Evolutionary conservation across 176 grass and related monocot species (phyloP).

Genomic region (Typha latifolia): DNA sequence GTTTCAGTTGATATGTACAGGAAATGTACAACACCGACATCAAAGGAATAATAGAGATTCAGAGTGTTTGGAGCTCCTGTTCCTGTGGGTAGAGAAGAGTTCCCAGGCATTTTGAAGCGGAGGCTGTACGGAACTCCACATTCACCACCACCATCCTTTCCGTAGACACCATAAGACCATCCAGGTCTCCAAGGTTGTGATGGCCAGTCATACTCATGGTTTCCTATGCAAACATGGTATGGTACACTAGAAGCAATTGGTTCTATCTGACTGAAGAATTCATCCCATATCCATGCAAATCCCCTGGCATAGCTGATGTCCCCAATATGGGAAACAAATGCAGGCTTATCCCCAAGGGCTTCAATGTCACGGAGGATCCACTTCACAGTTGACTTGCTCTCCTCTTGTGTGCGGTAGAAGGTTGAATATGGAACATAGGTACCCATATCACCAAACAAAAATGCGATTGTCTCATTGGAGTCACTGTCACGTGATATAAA

Average conservation of each 20-base stretch:
- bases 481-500: conserved; percentile 77
- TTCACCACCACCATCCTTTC: conserved; percentile 81
- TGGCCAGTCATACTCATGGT: conserved; percentile 97
- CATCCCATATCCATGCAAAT: conserved; percentile 89
- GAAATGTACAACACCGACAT: conserved; percentile 85
- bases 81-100: conserved; percentile 65
- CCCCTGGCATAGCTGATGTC: conserved; percentile 96
- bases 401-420: conserved; percentile 63
- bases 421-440: conserved; percentile 80
- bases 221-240: conserved; percentile 97
- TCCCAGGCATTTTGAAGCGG: conserved; percentile 88
- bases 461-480: conserved; percentile 65
- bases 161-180: conserved; percentile 55
- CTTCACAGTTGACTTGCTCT: conserved; percentile 74
- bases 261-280: conserved; percentile 90
- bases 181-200: conserved; percentile 79
- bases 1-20: conserved; percentile 90
- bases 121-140: conserved; percentile 93
- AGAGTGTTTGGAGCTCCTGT: conserved; percentile 64
- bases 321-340: conserved; percentile 83
- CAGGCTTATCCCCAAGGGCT: conserved; percentile 70
- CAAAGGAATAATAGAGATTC: conserved; percentile 88
- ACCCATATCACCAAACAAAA: conserved; percentile 94
- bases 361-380: conserved; percentile 79
- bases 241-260: conserved; percentile 66